phyloP scores from a whole-genome alignment of 2,329 filamentous ascomycete genomes.

The Epichloe glyceriae region DNA sequence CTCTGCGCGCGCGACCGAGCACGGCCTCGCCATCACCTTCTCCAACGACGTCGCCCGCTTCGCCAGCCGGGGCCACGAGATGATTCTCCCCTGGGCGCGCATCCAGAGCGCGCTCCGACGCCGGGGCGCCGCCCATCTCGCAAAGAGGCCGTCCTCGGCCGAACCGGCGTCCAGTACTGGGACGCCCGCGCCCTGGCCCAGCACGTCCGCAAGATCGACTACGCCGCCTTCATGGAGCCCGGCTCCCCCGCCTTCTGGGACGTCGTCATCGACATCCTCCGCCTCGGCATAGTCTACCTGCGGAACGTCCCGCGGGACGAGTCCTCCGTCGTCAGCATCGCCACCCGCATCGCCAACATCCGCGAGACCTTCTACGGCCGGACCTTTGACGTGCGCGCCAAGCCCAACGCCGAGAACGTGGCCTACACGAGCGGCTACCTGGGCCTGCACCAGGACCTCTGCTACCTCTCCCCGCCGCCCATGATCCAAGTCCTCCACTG shows the following conservation, averaged over 20 bases:
- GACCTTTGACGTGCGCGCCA: conserved; percentile 79
- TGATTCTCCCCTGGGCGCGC: conserved; percentile 21
- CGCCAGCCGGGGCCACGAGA: conserved; percentile 16
- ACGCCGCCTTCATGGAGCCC: conserved; percentile 54
- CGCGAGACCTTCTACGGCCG: conserved; percentile 83
- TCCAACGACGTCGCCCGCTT: conserved; percentile 27
- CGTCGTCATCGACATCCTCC: conserved; percentile 48
- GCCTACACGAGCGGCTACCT: conserved; percentile 76
- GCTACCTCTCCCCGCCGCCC: conserved; percentile 72
- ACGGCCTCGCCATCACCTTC: conserved; percentile 49
- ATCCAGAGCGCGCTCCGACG: conserved; percentile 20
- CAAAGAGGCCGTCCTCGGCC: conserved; percentile 16
- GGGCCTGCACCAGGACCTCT: conserved; percentile 83
- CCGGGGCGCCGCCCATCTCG: conserved; percentile 10
- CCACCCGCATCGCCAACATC: conserved; percentile 59
- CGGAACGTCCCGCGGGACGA: conserved; percentile 58
- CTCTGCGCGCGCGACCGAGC: conserved; percentile 17
- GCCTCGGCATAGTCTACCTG: conserved; percentile 65
- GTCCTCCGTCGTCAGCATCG: conserved; percentile 53
- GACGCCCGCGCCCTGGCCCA: conserved; percentile 21
- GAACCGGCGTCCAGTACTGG: conserved; percentile 28
- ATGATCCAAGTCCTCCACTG: conserved; percentile 83
- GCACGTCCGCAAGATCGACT: conserved; percentile 49
- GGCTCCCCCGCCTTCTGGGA: conserved; percentile 41
- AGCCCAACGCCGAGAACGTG: conserved; percentile 77